Percentiles rank a stretch among this genome's conserved stretches.
Conservation (phyloP, 768 basidiomycete genomes). For the Termitomyces sp. region DNA sequence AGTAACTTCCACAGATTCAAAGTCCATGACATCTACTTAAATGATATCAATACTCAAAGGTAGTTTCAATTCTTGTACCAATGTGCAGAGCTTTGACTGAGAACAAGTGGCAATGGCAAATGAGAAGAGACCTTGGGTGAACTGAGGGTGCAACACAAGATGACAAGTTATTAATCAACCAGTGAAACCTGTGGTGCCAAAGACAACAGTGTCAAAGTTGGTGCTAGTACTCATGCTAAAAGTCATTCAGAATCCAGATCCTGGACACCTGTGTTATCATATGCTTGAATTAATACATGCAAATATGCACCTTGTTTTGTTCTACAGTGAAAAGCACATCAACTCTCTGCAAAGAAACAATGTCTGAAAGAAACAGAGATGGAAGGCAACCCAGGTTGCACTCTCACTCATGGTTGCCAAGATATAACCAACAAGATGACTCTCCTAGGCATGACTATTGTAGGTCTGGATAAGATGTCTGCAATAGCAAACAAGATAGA, state of each 20-base stretch:
- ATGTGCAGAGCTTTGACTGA: constrained; percentile 47
- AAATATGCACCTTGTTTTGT: constrained; percentile 2
- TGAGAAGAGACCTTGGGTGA: constrained; percentile 43
- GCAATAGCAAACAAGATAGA: not conserved
- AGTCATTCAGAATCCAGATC: not conserved
- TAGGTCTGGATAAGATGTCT: not conserved
- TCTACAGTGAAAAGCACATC: not conserved
- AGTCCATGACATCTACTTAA: constrained; percentile 55
- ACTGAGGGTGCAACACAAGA: constrained; percentile 57
- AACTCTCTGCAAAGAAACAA: not conserved
- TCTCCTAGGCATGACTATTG: constrained; percentile 5
- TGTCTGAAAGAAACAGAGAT: constrained; percentile 4
- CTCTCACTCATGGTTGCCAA: constrained; percentile 2
- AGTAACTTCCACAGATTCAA: constrained; percentile 45
- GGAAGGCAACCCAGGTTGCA: not conserved
- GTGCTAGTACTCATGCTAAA: constrained; percentile 21
- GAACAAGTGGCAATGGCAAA: constrained; percentile 72
- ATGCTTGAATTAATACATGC: constrained; percentile 1
- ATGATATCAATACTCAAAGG: constrained; percentile 38
- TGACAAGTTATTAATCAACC: constrained; percentile 67
- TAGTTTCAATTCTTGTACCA: constrained; percentile 43
- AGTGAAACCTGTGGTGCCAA: constrained; percentile 76
- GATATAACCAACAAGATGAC: not conserved
- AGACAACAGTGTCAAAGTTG: constrained; percentile 50
- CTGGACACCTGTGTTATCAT: not conserved